Evolutionary conservation across 164 flowering plant species (phyloP), one percentile per base, ranked within the genome.

Genomic region (Akebia trifoliata): DNA sequence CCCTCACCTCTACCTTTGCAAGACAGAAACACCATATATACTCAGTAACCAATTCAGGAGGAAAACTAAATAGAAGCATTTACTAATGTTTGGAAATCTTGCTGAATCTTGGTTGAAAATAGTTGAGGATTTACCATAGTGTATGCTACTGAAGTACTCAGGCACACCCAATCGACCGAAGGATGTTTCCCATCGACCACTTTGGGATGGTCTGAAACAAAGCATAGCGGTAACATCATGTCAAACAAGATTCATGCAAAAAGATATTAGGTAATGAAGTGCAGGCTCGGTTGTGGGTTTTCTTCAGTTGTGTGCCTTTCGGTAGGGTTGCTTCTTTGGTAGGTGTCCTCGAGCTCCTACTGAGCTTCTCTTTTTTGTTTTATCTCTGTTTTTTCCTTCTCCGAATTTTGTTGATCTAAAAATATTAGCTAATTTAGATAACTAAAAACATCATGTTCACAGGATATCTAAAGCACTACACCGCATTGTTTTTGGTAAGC

Each of bases 181-280:
- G 48, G 94, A 80, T 38, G 90, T 59, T 31, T 93, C 97, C 95
- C 98, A 93, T 58, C 83, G 77, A 65, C 84, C 78, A 69, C 73
- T 71, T 53, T 49, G 60, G 56, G 65, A 48, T 51, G 65, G 61
- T 60, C 77, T 57, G 65, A 59, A 42, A 60, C 34, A 36, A 29
- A 60, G 22, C 31, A 46, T 17, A 54, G 44, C 26, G 69, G 1
- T 30, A 54, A 30, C 8, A 30, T 48, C 10, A 38, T 6, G 30
- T 38, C 38, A 61, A 26, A 53, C 8, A 24, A 45, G 7, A 44
- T 61, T 45, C 50, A 36, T 44, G 31, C 21, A 30, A 36, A 30
- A 28, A 30, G 11, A 47, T 2, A 8, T 20, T 14, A 44, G 1
- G 2, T 11, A 2, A 28, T 54, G 1, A 12, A 3, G 4, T 0